Evolutionary conservation across 768 basidiomycete species (phyloP), one percentile per base, ranked within the genome.

Genomic region (Tylopilus rubrobrunneus): DNA sequence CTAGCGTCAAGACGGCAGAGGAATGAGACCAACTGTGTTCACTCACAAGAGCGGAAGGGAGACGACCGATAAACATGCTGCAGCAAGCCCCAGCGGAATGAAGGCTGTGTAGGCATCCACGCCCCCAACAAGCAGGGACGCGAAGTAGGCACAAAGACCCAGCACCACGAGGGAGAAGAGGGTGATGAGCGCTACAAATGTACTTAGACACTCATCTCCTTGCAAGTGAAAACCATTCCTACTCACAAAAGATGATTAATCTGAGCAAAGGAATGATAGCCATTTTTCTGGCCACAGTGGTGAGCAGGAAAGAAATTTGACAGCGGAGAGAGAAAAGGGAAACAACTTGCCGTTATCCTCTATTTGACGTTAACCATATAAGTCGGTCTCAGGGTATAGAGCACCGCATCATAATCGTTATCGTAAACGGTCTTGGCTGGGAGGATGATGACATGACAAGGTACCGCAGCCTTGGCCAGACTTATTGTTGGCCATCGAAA

Each of bases 21-120:
- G 15, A 49, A 33, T n/a, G 23, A 50, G 19, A 34, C 0, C 12
- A n/a, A 15, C 3, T 7, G 7, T 11, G 10, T 8, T 41, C 36
- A 51, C 69, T 58, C 52, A 69, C 67, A 61, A 53, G 9, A 69
- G 2, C 7, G 61, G 63, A n/a, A 70, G 60, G 29, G 59, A 48
- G n/a, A 64, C 3, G 39, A 55, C 33, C 8, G 67, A 59, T 27
- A 69, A 37, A 46, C 34, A 49, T 36, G 51, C 49, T 7, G 37
- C 52, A 23, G 27, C 58, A n/a, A 62, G 19, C 7, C 57, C 65
- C 10, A 69, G 21, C 1, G 59, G 57, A 33, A n/a, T 46, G 49
- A 65, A 69, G 9, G 48, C 39, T 36, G 51, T 31, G 15, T 33
- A 39, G 1, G 14, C 0, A 8, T 36, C 21, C 5, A 31, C 28